Conservation (phyloP, 345 rosid species). For the Brassica carinata region DNA sequence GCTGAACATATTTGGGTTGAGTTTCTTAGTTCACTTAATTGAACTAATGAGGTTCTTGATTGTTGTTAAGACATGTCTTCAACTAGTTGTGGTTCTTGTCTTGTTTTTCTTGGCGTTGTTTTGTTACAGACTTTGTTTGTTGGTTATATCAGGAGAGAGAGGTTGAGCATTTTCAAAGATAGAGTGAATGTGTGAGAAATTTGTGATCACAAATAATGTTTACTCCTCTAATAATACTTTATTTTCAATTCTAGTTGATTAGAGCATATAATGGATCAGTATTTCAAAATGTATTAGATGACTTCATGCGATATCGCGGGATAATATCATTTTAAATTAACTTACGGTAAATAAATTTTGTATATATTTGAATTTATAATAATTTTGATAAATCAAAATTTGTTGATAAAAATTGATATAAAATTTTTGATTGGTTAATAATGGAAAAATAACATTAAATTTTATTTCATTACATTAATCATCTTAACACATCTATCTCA, state of each 20-base stretch:
- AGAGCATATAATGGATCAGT: background rate
- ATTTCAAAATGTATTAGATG: background rate
- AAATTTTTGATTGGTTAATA: too few relatives aligned
- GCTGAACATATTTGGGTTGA: slow-evolving; percentile 40
- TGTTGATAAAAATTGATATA: too few relatives aligned
- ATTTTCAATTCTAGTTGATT: background rate
- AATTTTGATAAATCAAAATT: too few relatives aligned
- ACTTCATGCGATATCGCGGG: too few relatives aligned
- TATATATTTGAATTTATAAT: too few relatives aligned
- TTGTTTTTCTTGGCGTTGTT: slow-evolving; percentile 29
- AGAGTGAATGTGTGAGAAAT: background rate
- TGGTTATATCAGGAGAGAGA: slow-evolving; percentile 37
- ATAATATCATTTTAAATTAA: too few relatives aligned
- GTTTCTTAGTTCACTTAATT: slow-evolving; percentile 43
- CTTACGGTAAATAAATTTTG: too few relatives aligned
- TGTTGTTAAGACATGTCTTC: slow-evolving; percentile 28
- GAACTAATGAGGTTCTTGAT: slow-evolving; percentile 40
- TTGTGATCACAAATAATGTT: slow-evolving; percentile 21
- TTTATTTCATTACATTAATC: too few relatives aligned
- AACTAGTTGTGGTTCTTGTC: slow-evolving; percentile 36
- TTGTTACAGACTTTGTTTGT: slow-evolving; percentile 40
- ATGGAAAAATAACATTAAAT: too few relatives aligned
- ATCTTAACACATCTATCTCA: too few relatives aligned
- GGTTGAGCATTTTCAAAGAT: slow-evolving; percentile 18
- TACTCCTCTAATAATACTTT: background rate